Evolutionary conservation across 257 asterid species (phyloP).

Genomic region (Solanum infundibuliforme): DNA sequence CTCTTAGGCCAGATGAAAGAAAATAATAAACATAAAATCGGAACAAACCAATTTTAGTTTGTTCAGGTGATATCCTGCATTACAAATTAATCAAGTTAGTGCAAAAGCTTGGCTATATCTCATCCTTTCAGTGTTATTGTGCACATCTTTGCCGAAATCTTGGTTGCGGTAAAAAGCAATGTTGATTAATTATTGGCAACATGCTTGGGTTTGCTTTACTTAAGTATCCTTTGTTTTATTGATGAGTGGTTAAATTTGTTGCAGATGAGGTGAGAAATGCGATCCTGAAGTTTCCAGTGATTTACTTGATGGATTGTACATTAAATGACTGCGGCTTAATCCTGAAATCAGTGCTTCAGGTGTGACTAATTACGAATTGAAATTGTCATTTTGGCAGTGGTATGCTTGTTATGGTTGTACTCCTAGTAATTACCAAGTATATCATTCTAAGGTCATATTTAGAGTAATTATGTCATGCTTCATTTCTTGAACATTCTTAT

Average conservation of each 20-base stretch:
- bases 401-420: background rate
- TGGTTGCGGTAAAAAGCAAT: background rate
- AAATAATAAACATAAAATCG: background rate
- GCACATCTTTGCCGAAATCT: background rate
- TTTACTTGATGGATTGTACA: slow-evolving; percentile 90
- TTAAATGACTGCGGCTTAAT: slow-evolving; percentile 74
- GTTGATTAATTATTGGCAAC: background rate
- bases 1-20: background rate
- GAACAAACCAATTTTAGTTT: background rate
- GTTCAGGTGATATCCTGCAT: background rate
- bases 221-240: slow-evolving; percentile 2
- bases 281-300: slow-evolving; percentile 49
- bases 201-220: slow-evolving; percentile 15
- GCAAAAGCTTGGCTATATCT: background rate
- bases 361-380: background rate
- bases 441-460: background rate
- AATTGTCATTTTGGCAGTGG: background rate
- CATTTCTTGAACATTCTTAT: background rate
- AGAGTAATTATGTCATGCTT: background rate
- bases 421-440: background rate
- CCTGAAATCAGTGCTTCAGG: slow-evolving; percentile 57
- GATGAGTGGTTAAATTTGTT: slow-evolving; percentile 36
- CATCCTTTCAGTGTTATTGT: background rate
- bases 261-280: slow-evolving; percentile 45
- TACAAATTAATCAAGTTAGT: background rate